phyloP scores from a whole-genome alignment of 2,329 filamentous ascomycete species.

The Stachybotrys chartarum region DNA sequence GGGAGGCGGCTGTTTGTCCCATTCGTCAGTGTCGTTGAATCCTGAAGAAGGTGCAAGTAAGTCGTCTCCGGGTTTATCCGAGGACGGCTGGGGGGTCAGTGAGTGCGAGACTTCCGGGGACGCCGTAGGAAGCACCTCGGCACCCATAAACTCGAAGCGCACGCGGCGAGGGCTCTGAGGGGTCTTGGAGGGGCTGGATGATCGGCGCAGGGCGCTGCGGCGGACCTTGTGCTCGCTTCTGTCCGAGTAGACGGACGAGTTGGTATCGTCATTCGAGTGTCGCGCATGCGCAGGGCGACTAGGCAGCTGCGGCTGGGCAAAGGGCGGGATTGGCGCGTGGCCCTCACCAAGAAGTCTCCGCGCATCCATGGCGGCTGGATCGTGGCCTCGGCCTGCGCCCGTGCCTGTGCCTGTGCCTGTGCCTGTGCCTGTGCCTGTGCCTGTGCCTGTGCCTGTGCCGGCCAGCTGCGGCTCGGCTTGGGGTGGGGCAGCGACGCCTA shows the following conservation, averaged over 20 bases:
- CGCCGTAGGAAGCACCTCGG: constrained; percentile 52
- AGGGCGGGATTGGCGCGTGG: constrained; percentile 5
- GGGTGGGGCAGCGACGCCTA: constrained; percentile 5
- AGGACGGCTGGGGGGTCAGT: constrained; percentile 17
- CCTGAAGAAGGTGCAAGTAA: constrained; percentile 15
- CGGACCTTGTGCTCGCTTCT: constrained; percentile 41
- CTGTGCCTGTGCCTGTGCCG: constrained; percentile 6
- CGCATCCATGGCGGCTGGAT: constrained; percentile 8
- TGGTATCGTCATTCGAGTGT: constrained; percentile 37
- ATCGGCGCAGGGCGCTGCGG: constrained; percentile 51
- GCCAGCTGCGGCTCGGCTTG: background rate
- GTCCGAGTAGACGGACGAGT: constrained; percentile 45
- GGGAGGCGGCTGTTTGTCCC: constrained; percentile 33
- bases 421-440: constrained; percentile 8
- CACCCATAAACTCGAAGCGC: constrained; percentile 53
- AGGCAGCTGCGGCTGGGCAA: constrained; percentile 11
- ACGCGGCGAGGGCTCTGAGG: constrained; percentile 51
- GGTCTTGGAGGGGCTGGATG: constrained; percentile 43
- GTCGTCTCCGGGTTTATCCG: constrained; percentile 13
- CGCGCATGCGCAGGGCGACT: constrained; percentile 28
- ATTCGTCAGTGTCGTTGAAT: constrained; percentile 29
- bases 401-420: constrained; percentile 8
- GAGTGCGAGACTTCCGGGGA: constrained; percentile 39
- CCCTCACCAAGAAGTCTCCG: background rate
- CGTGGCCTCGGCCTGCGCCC: constrained; percentile 11